Percentiles rank a stretch among this genome's conserved stretches.
phyloP scores from a whole-genome alignment of 768 basidiomycete species.

The Leccinum boreale region DNA sequence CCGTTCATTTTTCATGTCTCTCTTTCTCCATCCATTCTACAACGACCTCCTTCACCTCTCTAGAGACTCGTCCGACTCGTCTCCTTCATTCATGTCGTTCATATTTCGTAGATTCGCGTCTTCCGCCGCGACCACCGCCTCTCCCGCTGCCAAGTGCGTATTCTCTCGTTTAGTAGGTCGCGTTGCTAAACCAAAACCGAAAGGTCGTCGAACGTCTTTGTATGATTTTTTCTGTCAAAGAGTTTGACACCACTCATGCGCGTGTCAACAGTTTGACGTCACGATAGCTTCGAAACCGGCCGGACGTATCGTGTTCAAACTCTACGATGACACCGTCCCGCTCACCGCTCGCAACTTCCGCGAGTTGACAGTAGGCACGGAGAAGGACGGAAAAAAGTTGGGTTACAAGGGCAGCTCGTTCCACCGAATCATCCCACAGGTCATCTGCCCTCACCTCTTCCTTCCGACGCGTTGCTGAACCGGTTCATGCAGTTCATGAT shows the following conservation, averaged over 20 bases:
- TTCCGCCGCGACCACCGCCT: slow-evolving; percentile 36
- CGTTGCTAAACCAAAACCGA: neutral
- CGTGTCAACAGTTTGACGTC: slow-evolving; percentile 54
- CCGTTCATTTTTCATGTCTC: slow-evolving; percentile 10
- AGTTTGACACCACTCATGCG: neutral
- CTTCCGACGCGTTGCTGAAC: neutral
- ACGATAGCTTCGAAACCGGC: slow-evolving; percentile 55
- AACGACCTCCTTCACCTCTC: slow-evolving; percentile 18
- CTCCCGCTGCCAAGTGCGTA: slow-evolving; percentile 16
- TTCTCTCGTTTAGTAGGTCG: neutral
- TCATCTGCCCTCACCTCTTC: slow-evolving; percentile 12
- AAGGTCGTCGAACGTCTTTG: slow-evolving; percentile 28
- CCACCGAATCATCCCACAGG: slow-evolving; percentile 71
- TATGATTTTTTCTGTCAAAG: slow-evolving; percentile 17
- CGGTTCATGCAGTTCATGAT: slow-evolving; percentile 60
- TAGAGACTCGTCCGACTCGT: slow-evolving; percentile 13
- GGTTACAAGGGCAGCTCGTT: slow-evolving; percentile 70
- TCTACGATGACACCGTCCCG: slow-evolving; percentile 82
- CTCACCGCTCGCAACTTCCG: slow-evolving; percentile 80
- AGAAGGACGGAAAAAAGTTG: slow-evolving; percentile 48
- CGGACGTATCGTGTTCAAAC: slow-evolving; percentile 78
- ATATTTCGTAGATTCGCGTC: slow-evolving; percentile 52
- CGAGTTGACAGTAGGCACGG: slow-evolving; percentile 58
- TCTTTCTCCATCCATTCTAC: slow-evolving; percentile 25
- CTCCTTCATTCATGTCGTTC: slow-evolving; percentile 39